phyloP scores from a whole-genome alignment of 2,329 filamentous ascomycete species.

The Aspergillus calidoustus region DNA sequence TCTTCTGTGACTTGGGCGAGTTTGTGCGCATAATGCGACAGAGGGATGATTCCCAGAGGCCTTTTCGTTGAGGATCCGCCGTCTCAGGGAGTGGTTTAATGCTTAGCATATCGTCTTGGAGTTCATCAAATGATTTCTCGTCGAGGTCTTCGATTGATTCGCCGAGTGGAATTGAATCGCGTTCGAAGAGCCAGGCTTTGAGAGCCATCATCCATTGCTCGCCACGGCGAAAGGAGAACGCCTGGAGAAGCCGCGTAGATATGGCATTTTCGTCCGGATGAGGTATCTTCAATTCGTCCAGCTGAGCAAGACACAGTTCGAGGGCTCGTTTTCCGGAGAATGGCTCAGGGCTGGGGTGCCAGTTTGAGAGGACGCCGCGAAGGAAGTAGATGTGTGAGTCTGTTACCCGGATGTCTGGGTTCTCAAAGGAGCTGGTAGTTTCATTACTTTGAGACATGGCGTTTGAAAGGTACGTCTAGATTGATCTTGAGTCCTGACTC shows the following conservation, averaged over 20 bases:
- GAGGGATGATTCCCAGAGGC: constrained; percentile 2
- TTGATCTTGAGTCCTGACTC: background rate
- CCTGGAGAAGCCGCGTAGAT: constrained; percentile 9
- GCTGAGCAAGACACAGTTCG: constrained; percentile 9
- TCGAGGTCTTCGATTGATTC: background rate
- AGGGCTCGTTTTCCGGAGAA: constrained; percentile 16
- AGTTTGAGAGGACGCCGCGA: constrained; percentile 20
- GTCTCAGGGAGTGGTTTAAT: background rate
- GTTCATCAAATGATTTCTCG: background rate
- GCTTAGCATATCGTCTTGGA: background rate
- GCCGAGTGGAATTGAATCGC: constrained; percentile 1
- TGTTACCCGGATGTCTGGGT: constrained; percentile 11
- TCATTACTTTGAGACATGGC: background rate
- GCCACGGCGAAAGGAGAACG: constrained; percentile 16
- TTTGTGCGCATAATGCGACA: constrained; percentile 15
- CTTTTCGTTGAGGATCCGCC: background rate
- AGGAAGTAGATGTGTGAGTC: constrained; percentile 20
- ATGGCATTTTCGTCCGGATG: constrained; percentile 7
- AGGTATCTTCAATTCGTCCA: constrained; percentile 5
- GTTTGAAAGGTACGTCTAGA: background rate
- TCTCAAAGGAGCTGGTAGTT: background rate
- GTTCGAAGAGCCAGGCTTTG: constrained; percentile 23
- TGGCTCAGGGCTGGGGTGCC: constrained; percentile 10
- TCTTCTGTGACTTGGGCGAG: constrained; percentile 15
- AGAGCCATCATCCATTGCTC: constrained; percentile 24